Evolutionary conservation across 768 basidiomycete genomes (phyloP), one percentile per base, ranked within the genome.

Genomic region (Rhizopogon vinicolor): DNA sequence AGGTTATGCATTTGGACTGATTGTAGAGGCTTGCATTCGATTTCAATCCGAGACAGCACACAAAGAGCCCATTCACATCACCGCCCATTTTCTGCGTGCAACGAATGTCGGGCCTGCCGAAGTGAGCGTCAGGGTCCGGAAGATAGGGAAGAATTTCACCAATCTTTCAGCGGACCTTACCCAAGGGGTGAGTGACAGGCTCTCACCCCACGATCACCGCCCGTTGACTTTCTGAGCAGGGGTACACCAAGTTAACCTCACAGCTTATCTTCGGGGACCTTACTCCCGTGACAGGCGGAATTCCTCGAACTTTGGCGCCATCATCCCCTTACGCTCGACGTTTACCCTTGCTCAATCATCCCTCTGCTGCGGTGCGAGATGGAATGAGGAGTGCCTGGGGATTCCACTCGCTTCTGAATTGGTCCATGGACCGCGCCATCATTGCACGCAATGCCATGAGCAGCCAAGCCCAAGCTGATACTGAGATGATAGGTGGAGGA

Each of bases 1-100:
- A 88, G 86, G 86, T 22, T 87, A 85, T 62, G 68, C 81, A 16
- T 71, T 87, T 14, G 82, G 79, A 0, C 66, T 82, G 42, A 67
- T 83, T 18, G 55, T 87, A 0, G 75, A 86, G 39, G 77, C 85
- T 18, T 82, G 79, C 55, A 72, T 82, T 7, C 71, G 75, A 49
- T 67, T 79, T 54, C 85, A 87, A 65, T 68, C 73, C 1, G 55
- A 64, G 3, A 77, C 79, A 8, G 22, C 61, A 12, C 84, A 85
- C 64, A 67, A 62, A 16, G 85, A 87, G 59, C 81, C 81, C 16
- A 70, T 87, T 43, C 80, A 87, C 63, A 67, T 85, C 48, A 83
- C 79, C 14, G 81, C 82, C 3, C 81, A 87, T 60, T 89, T 76
- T 62, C 70, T 86, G 40, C 72, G 74, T 19, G 67, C 80, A 2